These are phyloP conservation scores for Rhizopogon vesiculosus DNA, from an alignment of 768 basidiomycete genomes.

Conservation along the genomic window DNA sequence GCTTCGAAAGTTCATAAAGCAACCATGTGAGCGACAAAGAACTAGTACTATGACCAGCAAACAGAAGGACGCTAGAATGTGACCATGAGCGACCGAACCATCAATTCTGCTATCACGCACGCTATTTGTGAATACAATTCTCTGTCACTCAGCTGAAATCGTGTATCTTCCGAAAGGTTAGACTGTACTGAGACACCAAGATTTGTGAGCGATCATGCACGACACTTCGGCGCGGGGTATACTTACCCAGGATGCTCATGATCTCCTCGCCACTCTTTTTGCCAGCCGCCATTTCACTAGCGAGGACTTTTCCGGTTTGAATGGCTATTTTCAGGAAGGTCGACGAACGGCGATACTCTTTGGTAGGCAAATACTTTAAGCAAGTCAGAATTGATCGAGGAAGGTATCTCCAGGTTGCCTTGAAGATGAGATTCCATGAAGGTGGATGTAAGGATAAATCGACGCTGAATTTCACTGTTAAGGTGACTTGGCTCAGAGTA, in stretches of 20 bases:
- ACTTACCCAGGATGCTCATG: constrained; percentile 27
- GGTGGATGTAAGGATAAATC: constrained; percentile 20
- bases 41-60: constrained; percentile 16
- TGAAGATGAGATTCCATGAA: constrained; percentile 18
- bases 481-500: not conserved
- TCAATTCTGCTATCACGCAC: constrained; percentile 14
- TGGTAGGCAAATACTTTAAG: constrained; percentile 24
- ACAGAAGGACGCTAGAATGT: constrained; percentile 11
- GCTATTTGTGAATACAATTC: constrained; percentile 30
- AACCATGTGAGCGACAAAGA: constrained; percentile 7
- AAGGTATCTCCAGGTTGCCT: constrained; percentile 22
- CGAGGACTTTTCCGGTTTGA: constrained; percentile 15
- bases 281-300: constrained; percentile 14
- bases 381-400: constrained; percentile 19
- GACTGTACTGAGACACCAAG: constrained; percentile 20
- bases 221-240: not conserved
- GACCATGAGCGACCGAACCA: constrained; percentile 17
- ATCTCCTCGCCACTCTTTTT: constrained; percentile 26
- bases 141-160: constrained; percentile 20
- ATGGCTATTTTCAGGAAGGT: constrained; percentile 17
- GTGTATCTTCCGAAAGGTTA: constrained; percentile 22
- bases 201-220: not conserved
- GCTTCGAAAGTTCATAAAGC: constrained; percentile 11
- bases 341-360: constrained; percentile 24
- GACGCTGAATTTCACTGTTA: constrained; percentile 6